A percentile compares a stretch with the other conserved stretches of the same genome.
Conservation (phyloP, 2,329 filamentous ascomycete genomes). For the Alternaria consortialis region DNA sequence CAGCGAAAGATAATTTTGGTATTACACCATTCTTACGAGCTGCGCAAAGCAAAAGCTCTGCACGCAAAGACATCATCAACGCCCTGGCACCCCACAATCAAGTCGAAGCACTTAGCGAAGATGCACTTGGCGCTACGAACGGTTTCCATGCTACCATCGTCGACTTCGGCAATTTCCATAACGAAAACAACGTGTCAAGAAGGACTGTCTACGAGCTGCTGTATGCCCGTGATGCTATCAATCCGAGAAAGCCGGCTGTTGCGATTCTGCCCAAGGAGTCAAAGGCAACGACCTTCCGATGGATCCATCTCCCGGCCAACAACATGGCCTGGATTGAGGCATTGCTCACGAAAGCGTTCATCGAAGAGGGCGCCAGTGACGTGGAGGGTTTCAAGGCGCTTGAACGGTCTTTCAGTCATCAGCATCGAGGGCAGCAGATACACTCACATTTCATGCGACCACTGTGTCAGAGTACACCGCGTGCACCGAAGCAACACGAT, state of each 20-base stretch:
- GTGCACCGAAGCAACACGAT: slow-evolving; percentile 40
- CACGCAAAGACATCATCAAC: slow-evolving; percentile 53
- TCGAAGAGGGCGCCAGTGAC: slow-evolving; percentile 69
- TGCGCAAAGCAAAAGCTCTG: slow-evolving; percentile 46
- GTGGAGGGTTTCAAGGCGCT: slow-evolving; percentile 70
- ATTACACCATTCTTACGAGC: slow-evolving; percentile 56
- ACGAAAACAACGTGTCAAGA: slow-evolving; percentile 46
- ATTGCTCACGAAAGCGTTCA: slow-evolving; percentile 70
- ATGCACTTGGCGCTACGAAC: slow-evolving; percentile 47
- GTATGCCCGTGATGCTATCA: slow-evolving; percentile 46
- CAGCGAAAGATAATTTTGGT: slow-evolving; percentile 55
- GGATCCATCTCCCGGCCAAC: slow-evolving; percentile 59
- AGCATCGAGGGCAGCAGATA: slow-evolving; percentile 66
- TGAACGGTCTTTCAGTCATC: slow-evolving; percentile 68
- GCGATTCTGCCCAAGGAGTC: slow-evolving; percentile 52
- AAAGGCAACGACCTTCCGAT: slow-evolving; percentile 54
- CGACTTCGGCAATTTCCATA: slow-evolving; percentile 51
- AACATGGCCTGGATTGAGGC: slow-evolving; percentile 70
- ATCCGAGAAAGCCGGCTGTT: slow-evolving; percentile 46
- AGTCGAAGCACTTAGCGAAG: slow-evolving; percentile 47
- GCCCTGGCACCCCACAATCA: slow-evolving; percentile 54
- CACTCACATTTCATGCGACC: slow-evolving; percentile 72
- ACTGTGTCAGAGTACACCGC: slow-evolving; percentile 61
- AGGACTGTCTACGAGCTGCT: slow-evolving; percentile 48
- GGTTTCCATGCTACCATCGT: slow-evolving; percentile 52